Evolutionary conservation across 2,329 filamentous ascomycete species (phyloP).

Genomic region (Aspergillus nomiae): DNA sequence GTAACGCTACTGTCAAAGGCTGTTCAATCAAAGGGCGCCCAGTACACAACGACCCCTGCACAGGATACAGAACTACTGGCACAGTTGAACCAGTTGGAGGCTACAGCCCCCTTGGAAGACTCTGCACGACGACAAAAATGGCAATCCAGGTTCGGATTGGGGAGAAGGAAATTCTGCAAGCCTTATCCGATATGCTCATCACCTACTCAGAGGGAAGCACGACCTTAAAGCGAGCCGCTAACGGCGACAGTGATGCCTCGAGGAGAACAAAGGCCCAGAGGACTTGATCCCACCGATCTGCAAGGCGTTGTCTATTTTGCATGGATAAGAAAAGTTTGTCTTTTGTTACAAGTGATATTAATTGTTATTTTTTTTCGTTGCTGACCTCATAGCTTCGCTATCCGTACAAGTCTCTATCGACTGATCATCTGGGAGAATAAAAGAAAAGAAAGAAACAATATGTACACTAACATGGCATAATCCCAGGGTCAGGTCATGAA

Average conservation of each 20-base stretch:
- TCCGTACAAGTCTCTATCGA: constrained; percentile 38
- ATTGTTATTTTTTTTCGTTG: constrained; percentile 33
- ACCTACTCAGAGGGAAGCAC: constrained; percentile 11
- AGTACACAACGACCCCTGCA: constrained; percentile 58
- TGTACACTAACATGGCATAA: constrained; percentile 42
- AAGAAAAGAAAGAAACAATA: constrained; percentile 30
- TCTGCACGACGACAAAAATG: constrained; percentile 51
- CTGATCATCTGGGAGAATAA: constrained; percentile 20
- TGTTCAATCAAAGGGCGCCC: constrained; percentile 37
- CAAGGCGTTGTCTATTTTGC: constrained; percentile 2
- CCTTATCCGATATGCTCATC: constrained; percentile 50
- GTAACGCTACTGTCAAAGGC: constrained; percentile 37
- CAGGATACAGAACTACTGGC: constrained; percentile 51
- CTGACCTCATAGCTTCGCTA: constrained; percentile 41
- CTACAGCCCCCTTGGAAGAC: constrained; percentile 38
- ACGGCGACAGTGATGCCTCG: constrained; percentile 24
- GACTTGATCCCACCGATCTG: constrained; percentile 16
- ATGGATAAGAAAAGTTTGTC: constrained; percentile 21
- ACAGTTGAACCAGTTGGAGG: constrained; percentile 31
- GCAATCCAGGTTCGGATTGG: constrained; percentile 69
- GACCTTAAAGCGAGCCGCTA: constrained; percentile 33
- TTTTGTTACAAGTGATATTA: constrained; percentile 35
- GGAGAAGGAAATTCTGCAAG: constrained; percentile 68
- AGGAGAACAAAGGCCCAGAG: constrained; percentile 32
- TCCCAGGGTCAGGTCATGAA: constrained; percentile 26